Evolutionary conservation across 345 rosid species (phyloP).

Genomic region (Syzygium aromaticum): DNA sequence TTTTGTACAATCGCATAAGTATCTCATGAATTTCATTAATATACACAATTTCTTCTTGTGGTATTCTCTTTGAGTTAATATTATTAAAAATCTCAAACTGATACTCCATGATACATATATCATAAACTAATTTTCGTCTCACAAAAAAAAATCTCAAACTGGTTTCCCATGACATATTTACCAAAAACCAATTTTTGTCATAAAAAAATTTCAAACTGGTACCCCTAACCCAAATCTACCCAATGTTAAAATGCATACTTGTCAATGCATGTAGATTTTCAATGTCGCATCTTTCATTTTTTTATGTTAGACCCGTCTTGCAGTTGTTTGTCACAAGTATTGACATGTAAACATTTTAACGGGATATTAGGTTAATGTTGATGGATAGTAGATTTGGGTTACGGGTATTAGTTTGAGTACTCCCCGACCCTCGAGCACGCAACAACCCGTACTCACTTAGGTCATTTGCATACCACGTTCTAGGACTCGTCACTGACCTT

Average conservation of each 20-base stretch:
- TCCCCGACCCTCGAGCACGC: no score
- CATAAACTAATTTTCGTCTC: no score
- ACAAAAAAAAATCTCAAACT: no score
- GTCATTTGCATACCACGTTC: no score
- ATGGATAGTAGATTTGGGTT: not conserved
- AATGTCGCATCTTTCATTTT: not conserved
- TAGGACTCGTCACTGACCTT: no score
- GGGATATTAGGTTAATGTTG: not conserved
- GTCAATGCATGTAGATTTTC: not conserved
- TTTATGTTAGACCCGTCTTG: not conserved
- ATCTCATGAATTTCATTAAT: not conserved
- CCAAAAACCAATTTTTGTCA: no score
- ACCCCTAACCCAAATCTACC: not conserved
- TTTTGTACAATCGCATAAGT: no score
- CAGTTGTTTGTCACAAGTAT: fast-evolving
- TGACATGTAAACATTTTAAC: not conserved
- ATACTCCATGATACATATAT: no score
- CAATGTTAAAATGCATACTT: not conserved
- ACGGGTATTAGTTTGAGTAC: not conserved
- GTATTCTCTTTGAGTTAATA: not conserved
- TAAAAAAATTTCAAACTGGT: no score
- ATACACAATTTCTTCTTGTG: not conserved
- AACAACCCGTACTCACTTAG: no score
- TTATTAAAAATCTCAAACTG: no score
- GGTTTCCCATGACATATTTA: fast-evolving